These are phyloP conservation scores for Candida gorgasii DNA, from an alignment of 805 yeast genomes.

Conservation along the genomic window DNA sequence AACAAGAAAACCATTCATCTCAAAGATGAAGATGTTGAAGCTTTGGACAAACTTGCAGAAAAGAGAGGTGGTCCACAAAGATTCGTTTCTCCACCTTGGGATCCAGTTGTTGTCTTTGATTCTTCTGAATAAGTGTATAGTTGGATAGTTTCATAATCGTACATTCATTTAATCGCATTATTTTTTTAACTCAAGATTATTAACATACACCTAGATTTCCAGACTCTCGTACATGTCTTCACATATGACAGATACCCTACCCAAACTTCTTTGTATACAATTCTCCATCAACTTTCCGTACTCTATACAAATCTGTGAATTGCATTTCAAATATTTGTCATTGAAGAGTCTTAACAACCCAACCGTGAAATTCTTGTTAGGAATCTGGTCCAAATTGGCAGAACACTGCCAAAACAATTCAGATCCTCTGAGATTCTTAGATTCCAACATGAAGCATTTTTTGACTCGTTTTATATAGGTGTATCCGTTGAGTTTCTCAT, in stretches of 20 bases:
- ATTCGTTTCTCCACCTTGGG: slow-evolving; percentile 18
- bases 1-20: slow-evolving; percentile 38
- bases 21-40: slow-evolving; percentile 36
- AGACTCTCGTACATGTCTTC: slow-evolving; percentile 15
- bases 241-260: slow-evolving; percentile 27
- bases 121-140: slow-evolving; percentile 10
- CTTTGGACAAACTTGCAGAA: slow-evolving; percentile 26
- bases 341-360: slow-evolving; percentile 54
- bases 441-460: slow-evolving; percentile 16
- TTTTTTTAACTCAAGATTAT: not conserved
- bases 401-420: slow-evolving; percentile 28
- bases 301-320: slow-evolving; percentile 59
- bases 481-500: slow-evolving; percentile 38
- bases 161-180: not conserved
- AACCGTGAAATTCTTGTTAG: slow-evolving; percentile 47
- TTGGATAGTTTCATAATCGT: not conserved
- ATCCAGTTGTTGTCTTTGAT: slow-evolving; percentile 16
- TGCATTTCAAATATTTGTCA: slow-evolving; percentile 30
- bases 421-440: slow-evolving; percentile 6
- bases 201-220: not conserved
- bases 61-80: slow-evolving; percentile 16
- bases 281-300: slow-evolving; percentile 51
- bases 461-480: slow-evolving; percentile 49
- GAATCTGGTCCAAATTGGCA: slow-evolving; percentile 36
- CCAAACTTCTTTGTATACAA: slow-evolving; percentile 55